Base-by-base conservation (phyloP, 2,329 filamentous ascomycete genomes). In the Pyrenophora seminiperda region DNA sequence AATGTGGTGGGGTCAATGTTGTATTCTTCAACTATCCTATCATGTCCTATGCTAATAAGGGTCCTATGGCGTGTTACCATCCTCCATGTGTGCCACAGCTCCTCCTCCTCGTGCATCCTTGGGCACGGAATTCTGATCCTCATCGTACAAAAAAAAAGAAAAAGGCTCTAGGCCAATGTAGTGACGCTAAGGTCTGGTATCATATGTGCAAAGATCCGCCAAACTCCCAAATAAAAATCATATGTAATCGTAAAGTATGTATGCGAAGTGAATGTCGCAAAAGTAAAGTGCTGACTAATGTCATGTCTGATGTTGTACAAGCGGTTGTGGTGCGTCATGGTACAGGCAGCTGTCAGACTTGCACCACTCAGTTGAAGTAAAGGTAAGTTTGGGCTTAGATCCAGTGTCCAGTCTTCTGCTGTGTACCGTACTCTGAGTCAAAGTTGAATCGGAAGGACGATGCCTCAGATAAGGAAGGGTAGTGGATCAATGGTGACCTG, bases 141-240 rank as follows among this genome's bases (percentile, higher is more conserved):
- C n/a, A 45, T 48, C 32, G 38, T 44, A 41, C 34, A 36, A 41
- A 52, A n/a, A 51, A 29, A 52, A 59, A 49, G 44, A 63, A 57
- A 55, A 19, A 58, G 58, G 62, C 61, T 43, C 45, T 33, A 52
- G 54, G 66, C 65, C 63, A 58, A 40, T 66, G 56, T 66, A 59
- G 59, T 71, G 67, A 71, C 68, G 58, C 60, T 53, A 52, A 56
- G 58, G 70, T 71, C 68, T 72, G 70, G 70, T 72, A 72, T 72
- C 70, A 71, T 66, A 61, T 57, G 61, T 53, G 46, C 53, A 54
- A 60, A 48, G 46, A 56, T 57, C 47, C 58, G 47, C 61, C 58
- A 53, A 68, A 67, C 63, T 56, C 63, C 67, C 49, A 59, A 59
- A 45, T 40, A 54, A 62, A 62, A 52, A 49, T 67, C 60, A 50